These are phyloP conservation scores for Effrenium voratum DNA, from an alignment of 73 alveolate genomes.

Conservation along the genomic window DNA sequence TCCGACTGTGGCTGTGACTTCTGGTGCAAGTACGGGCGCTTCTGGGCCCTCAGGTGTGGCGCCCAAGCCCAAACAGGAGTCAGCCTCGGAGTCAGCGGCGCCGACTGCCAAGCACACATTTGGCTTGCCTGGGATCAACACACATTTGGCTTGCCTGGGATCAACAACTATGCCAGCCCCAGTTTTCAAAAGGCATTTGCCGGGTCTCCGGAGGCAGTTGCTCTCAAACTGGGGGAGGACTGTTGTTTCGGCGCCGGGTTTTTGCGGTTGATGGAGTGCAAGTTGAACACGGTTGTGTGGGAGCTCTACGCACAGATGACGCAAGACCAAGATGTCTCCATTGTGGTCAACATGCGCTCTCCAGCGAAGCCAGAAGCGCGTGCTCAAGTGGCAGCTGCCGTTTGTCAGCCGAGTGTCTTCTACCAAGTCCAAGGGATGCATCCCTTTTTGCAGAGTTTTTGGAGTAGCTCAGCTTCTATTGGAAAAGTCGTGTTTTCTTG, in stretches of 20 bases:
- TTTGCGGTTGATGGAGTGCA: neutral
- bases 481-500: too few relatives aligned
- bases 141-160: too few relatives aligned
- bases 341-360: neutral
- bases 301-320: neutral
- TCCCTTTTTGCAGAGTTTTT: neutral
- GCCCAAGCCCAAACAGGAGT: too few relatives aligned
- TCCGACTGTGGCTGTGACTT: too few relatives aligned
- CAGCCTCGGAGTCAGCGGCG: too few relatives aligned
- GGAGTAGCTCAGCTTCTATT: neutral
- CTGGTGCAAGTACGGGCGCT: too few relatives aligned
- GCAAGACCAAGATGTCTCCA: neutral
- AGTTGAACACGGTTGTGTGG: conserved; percentile 13
- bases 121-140: too few relatives aligned
- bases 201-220: neutral
- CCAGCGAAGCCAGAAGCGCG: conserved; percentile 3
- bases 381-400: neutral
- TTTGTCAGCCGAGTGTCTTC: neutral
- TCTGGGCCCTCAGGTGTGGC: too few relatives aligned
- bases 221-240: neutral
- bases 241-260: neutral
- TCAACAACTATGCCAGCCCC: too few relatives aligned
- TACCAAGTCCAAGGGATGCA: neutral
- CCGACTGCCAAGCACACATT: too few relatives aligned
- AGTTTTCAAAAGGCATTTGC: neutral